These are phyloP conservation scores for Tieghemostelium lacteum DNA, from an alignment of 78 protist species.

Conservation along the genomic window DNA sequence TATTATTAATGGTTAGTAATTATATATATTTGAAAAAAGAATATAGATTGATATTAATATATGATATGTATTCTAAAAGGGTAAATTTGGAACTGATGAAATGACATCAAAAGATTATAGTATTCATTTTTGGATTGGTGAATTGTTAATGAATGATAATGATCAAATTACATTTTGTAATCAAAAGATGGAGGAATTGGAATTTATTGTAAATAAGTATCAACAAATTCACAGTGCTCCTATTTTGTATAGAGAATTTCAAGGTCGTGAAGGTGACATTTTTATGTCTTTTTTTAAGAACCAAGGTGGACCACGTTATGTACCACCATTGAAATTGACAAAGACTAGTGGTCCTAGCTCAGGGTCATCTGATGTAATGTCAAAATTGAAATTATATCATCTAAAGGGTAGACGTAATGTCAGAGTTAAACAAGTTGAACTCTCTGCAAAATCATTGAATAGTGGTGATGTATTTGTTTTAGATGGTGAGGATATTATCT, in stretches of 20 bases:
- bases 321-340: constrained; percentile 23
- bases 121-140: constrained; percentile 48
- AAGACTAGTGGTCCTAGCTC: too few species aligned
- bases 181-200: constrained; percentile 10
- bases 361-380: neutral
- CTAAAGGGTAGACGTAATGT: constrained; percentile 30
- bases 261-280: constrained; percentile 19
- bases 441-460: constrained; percentile 41
- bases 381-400: constrained; percentile 51
- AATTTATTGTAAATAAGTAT: neutral
- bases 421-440: constrained; percentile 63
- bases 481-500: constrained; percentile 65
- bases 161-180: neutral
- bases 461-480: constrained; percentile 82
- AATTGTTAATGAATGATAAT: neutral
- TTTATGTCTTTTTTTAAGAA: constrained; percentile 50
- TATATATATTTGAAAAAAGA: neutral
- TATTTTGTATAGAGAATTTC: constrained; percentile 71
- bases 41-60: too few species aligned
- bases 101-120: constrained; percentile 6
- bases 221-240: constrained; percentile 23
- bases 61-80: too few species aligned
- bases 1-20: constrained; percentile 17
- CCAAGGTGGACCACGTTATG: constrained; percentile 52
- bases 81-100: constrained; percentile 3